Evolutionary conservation across 331 rosid species (phyloP).

Genomic region (Pyracantha coccinea): DNA sequence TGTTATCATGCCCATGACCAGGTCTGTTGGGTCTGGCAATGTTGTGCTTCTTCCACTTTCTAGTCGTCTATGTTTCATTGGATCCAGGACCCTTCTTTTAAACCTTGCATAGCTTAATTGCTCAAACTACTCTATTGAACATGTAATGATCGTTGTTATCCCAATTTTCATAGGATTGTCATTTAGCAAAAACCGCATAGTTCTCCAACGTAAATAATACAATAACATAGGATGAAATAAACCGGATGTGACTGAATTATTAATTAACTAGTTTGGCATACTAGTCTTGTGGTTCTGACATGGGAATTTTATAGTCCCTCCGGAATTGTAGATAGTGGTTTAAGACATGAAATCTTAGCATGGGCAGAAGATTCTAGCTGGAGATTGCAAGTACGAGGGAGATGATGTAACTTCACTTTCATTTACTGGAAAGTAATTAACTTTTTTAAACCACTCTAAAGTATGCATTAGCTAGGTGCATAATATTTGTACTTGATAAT

Average conservation of each 20-base stretch:
- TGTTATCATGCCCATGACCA: background rate
- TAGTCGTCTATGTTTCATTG: background rate
- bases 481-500: background rate
- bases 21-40: background rate
- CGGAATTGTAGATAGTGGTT: too few relatives aligned
- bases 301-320: too few relatives aligned
- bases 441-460: background rate
- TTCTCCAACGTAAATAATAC: background rate
- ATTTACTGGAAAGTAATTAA: background rate
- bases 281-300: too few relatives aligned
- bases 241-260: background rate
- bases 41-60: background rate
- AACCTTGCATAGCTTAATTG: background rate
- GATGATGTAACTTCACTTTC: background rate
- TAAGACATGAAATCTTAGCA: too few relatives aligned
- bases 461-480: background rate
- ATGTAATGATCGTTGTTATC: background rate
- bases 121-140: background rate
- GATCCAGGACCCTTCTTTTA: background rate
- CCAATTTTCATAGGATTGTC: background rate
- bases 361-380: too few relatives aligned
- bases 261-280: too few relatives aligned
- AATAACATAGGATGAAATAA: background rate
- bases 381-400: too few relatives aligned
- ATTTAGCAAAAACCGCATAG: background rate